phyloP scores from a whole-genome alignment of 495 filamentous ascomycete species.

The Monascus purpureus region DNA sequence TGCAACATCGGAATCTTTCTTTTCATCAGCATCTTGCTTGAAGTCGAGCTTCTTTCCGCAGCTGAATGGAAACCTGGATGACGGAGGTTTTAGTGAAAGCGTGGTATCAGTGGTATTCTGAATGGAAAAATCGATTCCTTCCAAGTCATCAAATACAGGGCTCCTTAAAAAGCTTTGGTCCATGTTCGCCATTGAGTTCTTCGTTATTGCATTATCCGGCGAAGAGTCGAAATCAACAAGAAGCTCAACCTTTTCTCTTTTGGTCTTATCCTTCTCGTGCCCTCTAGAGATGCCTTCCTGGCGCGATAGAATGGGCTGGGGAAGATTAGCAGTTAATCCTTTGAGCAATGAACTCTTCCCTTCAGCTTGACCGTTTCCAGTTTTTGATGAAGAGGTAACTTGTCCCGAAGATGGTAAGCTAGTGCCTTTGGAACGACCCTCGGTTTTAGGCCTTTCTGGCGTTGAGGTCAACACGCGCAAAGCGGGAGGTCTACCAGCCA shows the following conservation, averaged over 20 bases:
- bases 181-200: neutral
- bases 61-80: too few relatives aligned
- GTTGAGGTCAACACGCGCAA: too few relatives aligned
- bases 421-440: neutral
- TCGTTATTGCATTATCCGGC: neutral
- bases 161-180: constrained; percentile 1
- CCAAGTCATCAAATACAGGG: constrained; percentile 7
- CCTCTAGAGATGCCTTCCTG: neutral
- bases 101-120: neutral
- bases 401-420: too few relatives aligned
- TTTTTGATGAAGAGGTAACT: neutral
- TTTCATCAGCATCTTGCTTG: neutral
- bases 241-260: neutral
- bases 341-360: neutral
- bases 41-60: neutral
- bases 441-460: too few relatives aligned
- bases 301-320: constrained; percentile 1
- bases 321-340: constrained; percentile 2
- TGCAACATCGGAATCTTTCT: neutral
- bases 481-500: too few relatives aligned
- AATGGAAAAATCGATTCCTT: constrained; percentile 8
- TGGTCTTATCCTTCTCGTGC: neutral
- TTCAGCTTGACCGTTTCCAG: neutral
- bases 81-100: too few relatives aligned
- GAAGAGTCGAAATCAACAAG: constrained; percentile 9